These are phyloP conservation scores for Sanghuangporus weigelae DNA, from an alignment of 1,284 basidiomycete genomes.

Conservation along the genomic window DNA sequence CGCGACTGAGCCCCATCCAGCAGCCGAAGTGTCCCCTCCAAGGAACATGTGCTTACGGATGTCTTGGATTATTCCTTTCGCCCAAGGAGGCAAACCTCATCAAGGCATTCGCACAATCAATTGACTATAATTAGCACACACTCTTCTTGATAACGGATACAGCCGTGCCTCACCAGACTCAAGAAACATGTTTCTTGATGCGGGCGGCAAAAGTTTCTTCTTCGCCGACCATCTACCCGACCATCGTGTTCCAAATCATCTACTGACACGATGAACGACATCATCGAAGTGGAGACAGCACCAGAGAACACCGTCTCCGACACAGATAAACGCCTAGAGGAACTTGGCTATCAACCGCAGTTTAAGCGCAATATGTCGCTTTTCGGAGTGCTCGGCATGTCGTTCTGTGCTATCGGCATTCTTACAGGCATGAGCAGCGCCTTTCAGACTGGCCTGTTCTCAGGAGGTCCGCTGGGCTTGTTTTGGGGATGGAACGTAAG, in stretches of 20 bases:
- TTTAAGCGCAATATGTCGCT: slow-evolving; percentile 55
- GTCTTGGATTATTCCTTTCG: too few species aligned
- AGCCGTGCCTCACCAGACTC: too few species aligned
- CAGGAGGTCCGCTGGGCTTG: slow-evolving; percentile 51
- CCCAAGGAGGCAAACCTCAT: too few species aligned
- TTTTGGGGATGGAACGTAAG: slow-evolving; percentile 66
- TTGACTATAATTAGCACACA: too few species aligned
- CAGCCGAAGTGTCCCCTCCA: too few species aligned
- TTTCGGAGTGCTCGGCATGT: slow-evolving; percentile 56
- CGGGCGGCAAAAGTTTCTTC: too few species aligned
- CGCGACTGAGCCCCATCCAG: too few species aligned
- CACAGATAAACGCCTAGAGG: slow-evolving; percentile 45
- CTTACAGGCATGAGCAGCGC: slow-evolving; percentile 55
- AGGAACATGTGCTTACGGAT: too few species aligned
- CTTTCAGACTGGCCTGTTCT: slow-evolving; percentile 55
- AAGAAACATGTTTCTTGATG: too few species aligned
- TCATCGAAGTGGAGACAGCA: not conserved
- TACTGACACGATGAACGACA: not conserved
- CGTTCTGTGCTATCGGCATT: slow-evolving; percentile 56
- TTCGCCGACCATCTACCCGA: not conserved
- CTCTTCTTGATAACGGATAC: too few species aligned
- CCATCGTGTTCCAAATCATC: too few species aligned
- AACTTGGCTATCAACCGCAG: slow-evolving; percentile 50
- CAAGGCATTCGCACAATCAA: too few species aligned
- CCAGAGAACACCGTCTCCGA: not conserved